Percentiles rank a stretch among this genome's conserved stretches.
Conservation (phyloP, 345 rosid genomes). For the Aquilaria sinensis region DNA sequence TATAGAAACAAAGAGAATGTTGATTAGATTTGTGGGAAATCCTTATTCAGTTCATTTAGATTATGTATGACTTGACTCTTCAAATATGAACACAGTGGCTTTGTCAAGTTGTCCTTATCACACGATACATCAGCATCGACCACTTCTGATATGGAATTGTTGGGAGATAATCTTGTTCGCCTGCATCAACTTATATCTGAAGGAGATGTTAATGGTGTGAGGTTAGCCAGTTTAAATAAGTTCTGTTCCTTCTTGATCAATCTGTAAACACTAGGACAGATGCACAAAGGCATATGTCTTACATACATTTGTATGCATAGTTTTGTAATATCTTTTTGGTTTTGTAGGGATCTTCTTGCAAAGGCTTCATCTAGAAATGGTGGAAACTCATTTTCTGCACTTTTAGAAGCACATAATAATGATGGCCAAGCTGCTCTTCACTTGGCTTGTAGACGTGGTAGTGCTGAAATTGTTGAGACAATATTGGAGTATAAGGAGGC, state of each 20-base stretch:
- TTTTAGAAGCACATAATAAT: slow-evolving; percentile 78
- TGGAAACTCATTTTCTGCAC: slow-evolving; percentile 40
- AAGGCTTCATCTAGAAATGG: slow-evolving; percentile 60
- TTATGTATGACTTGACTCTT: background rate
- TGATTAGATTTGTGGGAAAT: background rate
- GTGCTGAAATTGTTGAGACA: slow-evolving; percentile 75
- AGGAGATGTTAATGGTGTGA: slow-evolving; percentile 72
- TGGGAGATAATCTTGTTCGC: slow-evolving; percentile 48
- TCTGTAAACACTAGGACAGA: too few relatives aligned
- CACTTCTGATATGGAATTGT: slow-evolving; percentile 37
- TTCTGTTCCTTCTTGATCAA: slow-evolving; percentile 8
- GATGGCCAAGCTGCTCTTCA: slow-evolving; percentile 97
- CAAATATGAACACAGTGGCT: slow-evolving; percentile 43
- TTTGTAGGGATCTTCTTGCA: slow-evolving; percentile 64
- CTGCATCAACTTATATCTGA: slow-evolving; percentile 73
- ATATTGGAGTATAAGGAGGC: slow-evolving; percentile 63
- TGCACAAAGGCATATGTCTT: too few relatives aligned
- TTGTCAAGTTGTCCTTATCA: slow-evolving; percentile 42
- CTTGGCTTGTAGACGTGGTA: slow-evolving; percentile 96
- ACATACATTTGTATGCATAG: too few relatives aligned
- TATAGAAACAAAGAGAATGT: too few relatives aligned
- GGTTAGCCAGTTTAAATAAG: slow-evolving; percentile 43
- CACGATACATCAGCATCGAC: slow-evolving; percentile 46
- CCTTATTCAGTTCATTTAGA: background rate
- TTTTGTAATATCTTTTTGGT: slow-evolving; percentile 11